phyloP scores from a whole-genome alignment of 139 green algal species.

The Chlorella sp. region DNA sequence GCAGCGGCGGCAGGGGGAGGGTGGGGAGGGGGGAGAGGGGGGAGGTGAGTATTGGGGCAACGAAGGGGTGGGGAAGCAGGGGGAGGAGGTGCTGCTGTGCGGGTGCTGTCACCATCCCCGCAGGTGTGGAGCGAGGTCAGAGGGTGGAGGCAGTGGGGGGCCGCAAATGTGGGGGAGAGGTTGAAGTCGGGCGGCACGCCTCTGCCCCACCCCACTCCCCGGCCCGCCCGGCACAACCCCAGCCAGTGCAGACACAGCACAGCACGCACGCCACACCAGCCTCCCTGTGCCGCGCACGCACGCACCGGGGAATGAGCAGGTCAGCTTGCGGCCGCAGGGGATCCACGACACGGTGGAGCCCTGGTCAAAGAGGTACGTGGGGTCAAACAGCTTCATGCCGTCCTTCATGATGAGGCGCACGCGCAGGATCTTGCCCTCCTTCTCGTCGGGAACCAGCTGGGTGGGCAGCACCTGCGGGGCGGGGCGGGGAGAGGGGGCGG shows the following conservation, averaged over 20 bases:
- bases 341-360: conserved; percentile 99
- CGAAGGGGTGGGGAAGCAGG: neutral
- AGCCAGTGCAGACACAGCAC: neutral
- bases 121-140: too few species aligned
- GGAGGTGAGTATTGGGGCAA: too few species aligned
- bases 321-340: conserved; percentile 99
- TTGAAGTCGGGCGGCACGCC: too few species aligned
- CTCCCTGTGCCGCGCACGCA: too few species aligned
- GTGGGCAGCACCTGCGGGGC: conserved; percentile 95
- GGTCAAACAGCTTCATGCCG: conserved; percentile 87
- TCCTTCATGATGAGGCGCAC: conserved; percentile 99
- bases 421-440: conserved; percentile 98
- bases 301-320: conserved; percentile 96
- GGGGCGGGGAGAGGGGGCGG: neutral
- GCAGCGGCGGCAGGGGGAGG: neutral
- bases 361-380: conserved; percentile 98
- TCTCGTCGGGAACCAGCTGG: conserved; percentile 98
- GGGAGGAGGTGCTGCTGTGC: neutral
- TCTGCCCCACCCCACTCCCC: too few species aligned
- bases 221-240: too few species aligned
- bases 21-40: too few species aligned
- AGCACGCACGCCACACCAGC: too few species aligned
- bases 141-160: neutral
- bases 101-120: too few species aligned
- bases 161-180: neutral